Evolutionary conservation across 2,329 filamentous ascomycete genomes (phyloP), one percentile per base, ranked within the genome.

Genomic region (Basipetospora chlamydospora): DNA sequence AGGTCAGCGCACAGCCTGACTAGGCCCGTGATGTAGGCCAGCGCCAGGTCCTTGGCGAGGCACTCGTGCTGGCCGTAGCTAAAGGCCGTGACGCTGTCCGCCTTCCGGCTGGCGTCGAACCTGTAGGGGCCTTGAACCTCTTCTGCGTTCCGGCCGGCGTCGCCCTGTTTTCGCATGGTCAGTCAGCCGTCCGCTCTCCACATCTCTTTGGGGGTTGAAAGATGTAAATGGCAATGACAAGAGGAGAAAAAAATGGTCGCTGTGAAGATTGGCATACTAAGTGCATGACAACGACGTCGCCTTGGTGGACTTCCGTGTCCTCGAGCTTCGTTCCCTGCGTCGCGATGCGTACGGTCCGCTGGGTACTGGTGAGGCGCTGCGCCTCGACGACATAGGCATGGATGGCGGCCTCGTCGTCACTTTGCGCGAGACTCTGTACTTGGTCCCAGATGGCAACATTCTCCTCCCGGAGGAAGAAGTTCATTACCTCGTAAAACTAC

Each of bases 1-100:
- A 67, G 54, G 11, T 56, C 53, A 1, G 61, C 62, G 0, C 49
- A 48, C 3, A 64, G 51, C 46, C 58, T 62, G 23, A 67, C 45
- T 17, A 67, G 52, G 0, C 58, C 59, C 1, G 48, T 50, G 5
- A 67, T 47, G 30, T 59, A 63, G 0, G 57, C 49, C 10, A 59
- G 50, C 0, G 59, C 55, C 1, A 66, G 43, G 4, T 64, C 54
- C 25, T 55, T 53, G 26, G 55, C 59, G 2, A 66, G 21, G 39
- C 65, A 69, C 20, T 61, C 55, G 46, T 70, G 64, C 22, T 60
- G 56, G 0, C 63, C 63, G 37, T 58, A 58, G 44, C 61, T 61
- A 41, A 60, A 67, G 15, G 62, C 51, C 2, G 58, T 55, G 21
- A 68, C 59, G 2, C 53, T 46, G 3, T 52, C 52, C 3, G 44